These are phyloP conservation scores for Arthrobotrys sphaeroides DNA, from an alignment of 2,329 filamentous ascomycete genomes.

Conservation along the genomic window DNA sequence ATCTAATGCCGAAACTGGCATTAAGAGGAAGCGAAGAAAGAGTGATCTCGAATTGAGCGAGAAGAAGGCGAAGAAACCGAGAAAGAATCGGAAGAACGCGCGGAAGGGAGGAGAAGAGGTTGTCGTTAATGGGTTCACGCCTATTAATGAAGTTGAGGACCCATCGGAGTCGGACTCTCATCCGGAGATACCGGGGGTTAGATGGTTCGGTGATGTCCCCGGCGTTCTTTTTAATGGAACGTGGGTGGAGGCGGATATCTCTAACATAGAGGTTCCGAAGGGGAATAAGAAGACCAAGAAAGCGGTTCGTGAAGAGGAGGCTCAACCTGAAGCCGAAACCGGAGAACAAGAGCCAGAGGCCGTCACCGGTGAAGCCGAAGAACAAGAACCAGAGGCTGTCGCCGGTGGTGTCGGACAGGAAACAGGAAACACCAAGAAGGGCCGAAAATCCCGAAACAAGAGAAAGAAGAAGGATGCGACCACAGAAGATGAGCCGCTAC, in stretches of 20 bases:
- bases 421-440: background rate
- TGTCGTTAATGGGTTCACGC: background rate
- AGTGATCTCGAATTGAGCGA: background rate
- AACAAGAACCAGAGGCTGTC: background rate
- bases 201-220: background rate
- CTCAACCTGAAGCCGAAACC: background rate
- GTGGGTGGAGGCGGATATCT: background rate
- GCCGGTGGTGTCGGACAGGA: too few relatives aligned
- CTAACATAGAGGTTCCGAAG: background rate
- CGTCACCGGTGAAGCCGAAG: background rate
- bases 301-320: background rate
- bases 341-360: background rate
- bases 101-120: background rate
- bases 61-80: conserved; percentile 5
- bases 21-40: conserved; percentile 33
- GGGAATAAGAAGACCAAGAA: background rate
- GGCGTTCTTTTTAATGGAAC: background rate
- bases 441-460: too few relatives aligned
- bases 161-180: background rate
- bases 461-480: background rate
- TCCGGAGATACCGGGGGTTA: background rate
- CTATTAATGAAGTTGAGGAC: background rate
- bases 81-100: background rate
- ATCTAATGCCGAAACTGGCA: background rate
- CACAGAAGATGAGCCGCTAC: too few relatives aligned